Evolutionary conservation across 306 rosid species (phyloP).

Genomic region (Trifolium subterraneum): DNA sequence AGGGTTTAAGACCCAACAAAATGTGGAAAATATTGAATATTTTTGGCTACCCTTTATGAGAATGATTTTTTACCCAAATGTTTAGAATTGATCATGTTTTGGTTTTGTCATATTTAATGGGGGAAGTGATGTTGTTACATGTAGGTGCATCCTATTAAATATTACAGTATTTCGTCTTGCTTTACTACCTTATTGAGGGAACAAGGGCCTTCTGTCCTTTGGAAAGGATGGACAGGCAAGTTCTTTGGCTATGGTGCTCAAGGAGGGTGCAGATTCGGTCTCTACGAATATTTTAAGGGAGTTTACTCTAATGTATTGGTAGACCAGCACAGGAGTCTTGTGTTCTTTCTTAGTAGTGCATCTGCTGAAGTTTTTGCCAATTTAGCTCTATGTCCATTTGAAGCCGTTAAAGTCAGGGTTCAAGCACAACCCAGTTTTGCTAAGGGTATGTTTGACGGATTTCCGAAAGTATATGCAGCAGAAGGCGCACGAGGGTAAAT

Average conservation of each 20-base stretch:
- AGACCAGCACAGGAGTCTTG: constrained; percentile 51
- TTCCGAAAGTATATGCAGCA: constrained; percentile 61
- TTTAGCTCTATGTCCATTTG: constrained; percentile 64
- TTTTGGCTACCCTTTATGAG: neutral
- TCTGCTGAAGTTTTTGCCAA: constrained; percentile 71
- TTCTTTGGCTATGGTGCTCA: constrained; percentile 65
- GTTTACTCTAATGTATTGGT: constrained; percentile 49
- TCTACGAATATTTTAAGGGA: constrained; percentile 61
- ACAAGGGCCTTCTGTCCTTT: constrained; percentile 66
- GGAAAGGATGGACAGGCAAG: constrained; percentile 69
- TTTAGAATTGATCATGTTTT: constrained; percentile 33
- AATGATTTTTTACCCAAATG: constrained; percentile 20
- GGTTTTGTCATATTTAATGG: constrained; percentile 27
- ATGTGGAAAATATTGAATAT: constrained; percentile 1
- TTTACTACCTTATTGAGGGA: constrained; percentile 57
- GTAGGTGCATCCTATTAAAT: constrained; percentile 60
- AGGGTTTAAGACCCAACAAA: neutral
- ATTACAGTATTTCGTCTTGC: constrained; percentile 55
- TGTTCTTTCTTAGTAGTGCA: constrained; percentile 60
- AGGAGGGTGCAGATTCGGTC: constrained; percentile 69
- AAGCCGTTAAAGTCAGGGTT: constrained; percentile 65
- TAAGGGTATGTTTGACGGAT: constrained; percentile 60
- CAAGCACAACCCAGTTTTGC: constrained; percentile 62
- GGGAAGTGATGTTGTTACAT: constrained; percentile 34
- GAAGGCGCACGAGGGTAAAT: constrained; percentile 62